These are phyloP conservation scores for Cupressus sempervirens DNA, from an alignment of 75 land plant genomes.

Conservation along the genomic window DNA sequence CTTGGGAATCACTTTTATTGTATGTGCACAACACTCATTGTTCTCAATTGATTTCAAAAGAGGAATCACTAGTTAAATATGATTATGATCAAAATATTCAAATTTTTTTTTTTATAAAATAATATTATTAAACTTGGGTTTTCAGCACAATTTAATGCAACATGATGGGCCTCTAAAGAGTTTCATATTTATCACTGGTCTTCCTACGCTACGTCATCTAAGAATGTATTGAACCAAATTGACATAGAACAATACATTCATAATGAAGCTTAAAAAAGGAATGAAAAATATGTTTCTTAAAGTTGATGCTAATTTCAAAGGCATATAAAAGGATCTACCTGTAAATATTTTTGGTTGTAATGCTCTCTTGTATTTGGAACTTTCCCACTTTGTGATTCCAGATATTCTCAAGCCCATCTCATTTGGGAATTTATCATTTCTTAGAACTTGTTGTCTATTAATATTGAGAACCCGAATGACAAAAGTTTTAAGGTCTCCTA, in stretches of 20 bases:
- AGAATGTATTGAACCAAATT: not conserved
- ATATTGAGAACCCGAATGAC: not conserved
- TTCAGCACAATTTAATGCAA: too few relatives aligned
- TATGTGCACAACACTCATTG: not conserved
- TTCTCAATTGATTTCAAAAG: not conserved
- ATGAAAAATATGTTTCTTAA: not conserved
- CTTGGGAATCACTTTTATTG: not conserved
- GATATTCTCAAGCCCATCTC: not conserved
- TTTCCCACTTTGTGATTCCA: not conserved
- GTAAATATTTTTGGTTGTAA: not conserved
- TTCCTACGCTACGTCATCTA: too few relatives aligned
- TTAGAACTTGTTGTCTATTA: not conserved
- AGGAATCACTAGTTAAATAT: not conserved
- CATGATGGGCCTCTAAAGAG: too few relatives aligned
- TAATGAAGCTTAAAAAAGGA: not conserved
- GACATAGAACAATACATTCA: not conserved
- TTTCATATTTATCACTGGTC: too few relatives aligned
- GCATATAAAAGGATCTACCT: not conserved
- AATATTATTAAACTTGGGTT: not conserved
- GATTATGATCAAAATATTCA: not conserved
- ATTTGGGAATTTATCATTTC: not conserved
- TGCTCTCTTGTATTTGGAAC: not conserved
- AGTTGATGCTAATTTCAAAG: not conserved
- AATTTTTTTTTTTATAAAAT: not conserved
- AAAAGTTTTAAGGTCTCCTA: not conserved